Evolutionary conservation across 2,329 filamentous ascomycete genomes (phyloP).

Genomic region (Trichoderma sp.): DNA sequence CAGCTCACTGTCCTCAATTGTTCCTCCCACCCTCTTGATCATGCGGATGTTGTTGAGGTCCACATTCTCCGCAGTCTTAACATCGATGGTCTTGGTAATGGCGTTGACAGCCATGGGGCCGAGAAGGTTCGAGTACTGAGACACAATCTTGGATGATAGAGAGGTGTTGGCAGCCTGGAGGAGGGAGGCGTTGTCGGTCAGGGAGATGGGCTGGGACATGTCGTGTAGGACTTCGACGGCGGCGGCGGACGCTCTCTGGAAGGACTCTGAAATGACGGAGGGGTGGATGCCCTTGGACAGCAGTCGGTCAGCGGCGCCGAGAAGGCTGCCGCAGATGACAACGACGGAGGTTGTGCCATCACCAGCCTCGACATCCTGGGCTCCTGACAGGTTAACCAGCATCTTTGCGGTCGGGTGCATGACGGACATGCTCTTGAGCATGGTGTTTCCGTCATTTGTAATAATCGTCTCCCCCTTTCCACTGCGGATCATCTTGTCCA

Average conservation of each 20-base stretch:
- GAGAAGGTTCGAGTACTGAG: slow-evolving; percentile 90
- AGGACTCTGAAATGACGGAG: slow-evolving; percentile 94
- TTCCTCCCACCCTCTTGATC: slow-evolving; percentile 95
- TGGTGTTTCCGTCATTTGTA: slow-evolving; percentile 99
- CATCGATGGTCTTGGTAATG: slow-evolving; percentile 91
- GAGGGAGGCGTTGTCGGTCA: slow-evolving; percentile 83
- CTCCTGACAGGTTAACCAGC: slow-evolving; percentile 94
- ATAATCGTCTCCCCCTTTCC: slow-evolving; percentile 97
- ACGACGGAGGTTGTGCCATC: slow-evolving; percentile 98
- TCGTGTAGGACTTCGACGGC: slow-evolving; percentile 87
- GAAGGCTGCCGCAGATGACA: slow-evolving; percentile 91
- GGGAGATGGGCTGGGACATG: slow-evolving; percentile 91
- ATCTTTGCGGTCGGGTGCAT: slow-evolving; percentile 99
- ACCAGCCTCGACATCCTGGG: slow-evolving; percentile 96
- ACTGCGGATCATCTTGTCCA: slow-evolving; percentile 99
- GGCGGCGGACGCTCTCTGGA: slow-evolving; percentile 88
- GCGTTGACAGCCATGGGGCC: slow-evolving; percentile 98
- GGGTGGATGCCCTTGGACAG: slow-evolving; percentile 94
- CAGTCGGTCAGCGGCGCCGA: slow-evolving; percentile 89
- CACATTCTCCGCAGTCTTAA: slow-evolving; percentile 93
- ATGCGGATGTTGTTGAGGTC: slow-evolving; percentile 96
- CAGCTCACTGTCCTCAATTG: slow-evolving; percentile 97
- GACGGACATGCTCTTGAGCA: slow-evolving; percentile 98
- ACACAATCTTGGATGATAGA: slow-evolving; percentile 97
- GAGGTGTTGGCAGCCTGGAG: slow-evolving; percentile 97